phyloP scores from a whole-genome alignment of 192 early-diverging fungal genomes.

The Umbelopsis sp. region DNA sequence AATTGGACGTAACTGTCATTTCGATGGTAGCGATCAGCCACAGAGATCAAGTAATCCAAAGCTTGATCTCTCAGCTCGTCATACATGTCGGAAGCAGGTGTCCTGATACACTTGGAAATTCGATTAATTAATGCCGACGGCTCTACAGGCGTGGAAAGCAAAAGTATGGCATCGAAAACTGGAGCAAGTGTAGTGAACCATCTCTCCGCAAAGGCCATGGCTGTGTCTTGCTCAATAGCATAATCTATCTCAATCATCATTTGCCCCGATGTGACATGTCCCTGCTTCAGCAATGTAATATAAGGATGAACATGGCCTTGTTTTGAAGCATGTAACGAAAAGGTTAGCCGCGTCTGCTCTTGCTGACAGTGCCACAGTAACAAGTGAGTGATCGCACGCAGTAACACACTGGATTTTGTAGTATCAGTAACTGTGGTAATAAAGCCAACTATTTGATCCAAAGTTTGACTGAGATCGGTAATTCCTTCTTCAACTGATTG shows the following conservation, averaged over 20 bases:
- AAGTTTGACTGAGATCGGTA: not conserved
- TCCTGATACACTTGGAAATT: not conserved
- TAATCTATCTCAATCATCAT: constrained; percentile 12
- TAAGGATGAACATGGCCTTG: not conserved
- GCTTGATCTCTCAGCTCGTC: not conserved
- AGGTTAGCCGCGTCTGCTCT: not conserved
- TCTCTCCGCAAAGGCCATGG: not conserved
- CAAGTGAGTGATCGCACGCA: not conserved
- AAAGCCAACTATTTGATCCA: constrained; percentile 4
- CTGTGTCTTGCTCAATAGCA: not conserved
- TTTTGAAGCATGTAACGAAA: not conserved
- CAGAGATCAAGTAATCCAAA: constrained; percentile 21
- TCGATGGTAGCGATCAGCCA: constrained; percentile 24
- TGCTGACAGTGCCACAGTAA: not conserved
- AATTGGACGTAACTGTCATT: not conserved
- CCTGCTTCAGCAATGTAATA: not conserved
- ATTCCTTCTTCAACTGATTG: not conserved
- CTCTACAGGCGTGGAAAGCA: not conserved
- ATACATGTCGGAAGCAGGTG: not conserved
- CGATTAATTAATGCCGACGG: constrained; percentile 25
- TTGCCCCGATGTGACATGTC: not conserved
- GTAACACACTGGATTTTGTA: not conserved
- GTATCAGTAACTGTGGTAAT: not conserved
- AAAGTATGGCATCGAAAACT: constrained; percentile 22
- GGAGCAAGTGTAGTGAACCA: constrained; percentile 1